Evolutionary conservation across 805 yeast genomes (phyloP).

Genomic region (Metschnikowia orientalis): DNA sequence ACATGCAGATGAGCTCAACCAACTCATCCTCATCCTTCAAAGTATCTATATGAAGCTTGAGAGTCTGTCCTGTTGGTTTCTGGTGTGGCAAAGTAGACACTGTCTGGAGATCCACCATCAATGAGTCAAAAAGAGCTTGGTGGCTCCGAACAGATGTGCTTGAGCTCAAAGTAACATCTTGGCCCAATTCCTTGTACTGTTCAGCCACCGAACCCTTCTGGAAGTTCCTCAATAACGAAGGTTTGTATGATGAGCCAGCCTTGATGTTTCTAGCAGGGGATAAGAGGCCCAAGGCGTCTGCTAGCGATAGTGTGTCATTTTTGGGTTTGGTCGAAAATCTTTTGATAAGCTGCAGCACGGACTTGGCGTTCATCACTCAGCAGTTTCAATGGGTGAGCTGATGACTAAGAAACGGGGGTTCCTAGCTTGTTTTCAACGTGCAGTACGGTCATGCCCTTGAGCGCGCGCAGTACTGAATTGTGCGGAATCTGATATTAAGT

Average conservation of each 20-base stretch:
- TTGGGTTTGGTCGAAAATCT: constrained; percentile 7
- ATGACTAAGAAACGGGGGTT: too few relatives aligned
- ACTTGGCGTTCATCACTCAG: too few relatives aligned
- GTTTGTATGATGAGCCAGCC: constrained; percentile 22
- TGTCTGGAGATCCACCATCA: constrained; percentile 25
- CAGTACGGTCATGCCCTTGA: too few relatives aligned
- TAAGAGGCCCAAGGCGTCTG: constrained; percentile 36
- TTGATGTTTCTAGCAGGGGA: constrained; percentile 18
- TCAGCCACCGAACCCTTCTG: constrained; percentile 33
- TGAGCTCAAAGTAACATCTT: constrained; percentile 3
- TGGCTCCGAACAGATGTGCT: constrained; percentile 8
- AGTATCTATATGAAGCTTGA: constrained; percentile 18
- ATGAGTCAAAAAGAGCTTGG: constrained; percentile 16
- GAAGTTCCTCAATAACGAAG: constrained; percentile 30
- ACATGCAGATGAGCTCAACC: constrained; percentile 20
- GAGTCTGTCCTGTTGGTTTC: constrained; percentile 14
- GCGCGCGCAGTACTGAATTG: too few relatives aligned
- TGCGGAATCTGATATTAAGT: too few relatives aligned
- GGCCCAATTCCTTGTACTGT: constrained; percentile 17
- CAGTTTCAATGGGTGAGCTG: too few relatives aligned
- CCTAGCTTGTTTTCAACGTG: too few relatives aligned
- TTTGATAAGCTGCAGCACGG: too few relatives aligned
- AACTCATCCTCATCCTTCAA: constrained; percentile 19
- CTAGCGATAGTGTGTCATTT: constrained; percentile 18
- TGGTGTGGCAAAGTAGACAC: constrained; percentile 3